Base-by-base conservation (phyloP, 768 basidiomycete species). In the Dendrothele bispora region DNA sequence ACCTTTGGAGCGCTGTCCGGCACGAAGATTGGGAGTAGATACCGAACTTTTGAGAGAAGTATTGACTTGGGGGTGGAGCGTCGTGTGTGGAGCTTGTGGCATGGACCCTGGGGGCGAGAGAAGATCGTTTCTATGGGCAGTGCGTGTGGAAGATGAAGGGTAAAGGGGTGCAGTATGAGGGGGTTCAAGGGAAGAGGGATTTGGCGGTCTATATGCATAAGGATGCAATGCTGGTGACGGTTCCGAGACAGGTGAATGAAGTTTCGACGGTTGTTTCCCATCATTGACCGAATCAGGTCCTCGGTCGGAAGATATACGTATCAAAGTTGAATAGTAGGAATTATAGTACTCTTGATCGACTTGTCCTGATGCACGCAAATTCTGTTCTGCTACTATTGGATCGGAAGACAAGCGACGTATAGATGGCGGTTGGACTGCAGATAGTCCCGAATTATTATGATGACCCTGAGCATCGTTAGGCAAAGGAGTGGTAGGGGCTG, bases 21-120 rank as follows among this genome's bases (percentile, higher is more conserved):
- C 49, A 11, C 74, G 73, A 29, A 91, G 66, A 58, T 90, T 78
- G 7, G 88, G 88, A 3, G 84, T 82, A 1, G 87, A 90, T 7
- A 75, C 67, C 17, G 83, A 84, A 15, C 67, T 72, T 58, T 81
- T 80, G 39, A 87, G 60, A 17, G 61, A 54, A 17, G 3, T 29
- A n/a, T 29, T 42, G 48, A 7, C 5, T 29, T 14, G n/a, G n/a
- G n/a, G n/a, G n/a, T n/a, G n/a, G n/a, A n/a, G n/a, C n/a, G n/a
- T n/a, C n/a, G n/a, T n/a, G n/a, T n/a, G n/a, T n/a, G n/a, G n/a
- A n/a, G n/a, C n/a, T n/a, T n/a, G n/a, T n/a, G n/a, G n/a, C n/a
- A n/a, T n/a, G n/a, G n/a, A n/a, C n/a, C n/a, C n/a, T n/a, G n/a
- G n/a, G n/a, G n/a, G n/a, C n/a, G n/a, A n/a, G n/a, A n/a, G n/a